Conservation (phyloP, 2,329 filamentous ascomycete species). For the Penicillium polonicum region DNA sequence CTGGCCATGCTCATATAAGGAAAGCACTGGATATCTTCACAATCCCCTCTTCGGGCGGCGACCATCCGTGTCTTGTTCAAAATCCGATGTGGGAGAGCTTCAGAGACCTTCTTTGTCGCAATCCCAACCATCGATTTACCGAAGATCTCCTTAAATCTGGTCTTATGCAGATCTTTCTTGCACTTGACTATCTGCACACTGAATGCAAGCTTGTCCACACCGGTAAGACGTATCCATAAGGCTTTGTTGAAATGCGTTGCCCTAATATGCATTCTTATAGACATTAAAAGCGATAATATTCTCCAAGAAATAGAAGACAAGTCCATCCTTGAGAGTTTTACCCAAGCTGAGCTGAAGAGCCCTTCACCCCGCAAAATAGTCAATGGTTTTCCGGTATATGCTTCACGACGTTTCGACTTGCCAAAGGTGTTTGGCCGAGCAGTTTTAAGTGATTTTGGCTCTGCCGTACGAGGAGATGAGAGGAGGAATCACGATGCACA, state of each 20-base stretch:
- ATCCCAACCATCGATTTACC: slow-evolving; percentile 40
- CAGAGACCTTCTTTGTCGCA: slow-evolving; percentile 39
- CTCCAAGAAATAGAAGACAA: neutral
- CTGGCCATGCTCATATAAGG: slow-evolving; percentile 31
- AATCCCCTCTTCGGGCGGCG: slow-evolving; percentile 25
- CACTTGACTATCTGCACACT: slow-evolving; percentile 36
- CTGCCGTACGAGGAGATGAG: neutral
- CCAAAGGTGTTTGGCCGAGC: slow-evolving; percentile 30
- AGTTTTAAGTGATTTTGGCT: slow-evolving; percentile 1
- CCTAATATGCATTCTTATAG: neutral
- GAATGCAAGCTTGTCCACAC: slow-evolving; percentile 42
- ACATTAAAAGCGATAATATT: slow-evolving; percentile 8
- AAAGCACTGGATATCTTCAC: slow-evolving; percentile 34
- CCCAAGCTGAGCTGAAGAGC: neutral
- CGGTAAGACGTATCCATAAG: neutral
- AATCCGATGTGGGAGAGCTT: slow-evolving; percentile 43
- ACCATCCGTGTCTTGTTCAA: slow-evolving; percentile 34
- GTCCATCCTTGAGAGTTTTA: neutral
- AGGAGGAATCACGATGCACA: neutral
- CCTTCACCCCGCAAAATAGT: slow-evolving; percentile 29
- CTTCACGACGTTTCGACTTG: slow-evolving; percentile 34
- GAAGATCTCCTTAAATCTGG: slow-evolving; percentile 40
- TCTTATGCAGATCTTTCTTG: slow-evolving; percentile 41
- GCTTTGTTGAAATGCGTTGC: neutral
- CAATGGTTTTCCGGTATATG: slow-evolving; percentile 35